Base-by-base conservation (phyloP, 768 basidiomycete species). In the Tulasnella sp. region DNA sequence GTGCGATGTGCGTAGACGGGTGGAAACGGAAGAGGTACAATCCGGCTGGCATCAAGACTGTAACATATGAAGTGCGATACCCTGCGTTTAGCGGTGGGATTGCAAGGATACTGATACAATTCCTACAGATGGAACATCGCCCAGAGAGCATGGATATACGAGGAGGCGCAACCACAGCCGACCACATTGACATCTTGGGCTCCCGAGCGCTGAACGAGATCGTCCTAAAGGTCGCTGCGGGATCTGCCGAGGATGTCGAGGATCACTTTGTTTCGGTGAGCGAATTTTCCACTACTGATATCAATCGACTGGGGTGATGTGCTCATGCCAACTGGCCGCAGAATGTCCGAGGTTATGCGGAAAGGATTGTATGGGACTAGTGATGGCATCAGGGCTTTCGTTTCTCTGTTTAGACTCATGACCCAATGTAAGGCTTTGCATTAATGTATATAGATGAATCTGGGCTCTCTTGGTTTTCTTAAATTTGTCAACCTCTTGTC, bases 1-100 rank as follows among this genome's bases (percentile, higher is more conserved):
- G 92, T 15, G 82, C 87, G n/a, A 96, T 98, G 92, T 97, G 94
- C 66, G 84, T 87, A 10, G 90, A 92, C 67, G 94, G 93, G 5
- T 96, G 93, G 94, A 87, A 87, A 70, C 76, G 83, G 59, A 78
- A 78, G 62, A 75, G 83, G 55, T 97, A 91, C 90, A 98, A 97
- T 70, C 94, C 94, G 0, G 85, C 81, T 11, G 78, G 85, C n/a
- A 91, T 96, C 67, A 78, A 81, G 65, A 73, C 97, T 49, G 81
- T 83, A 24, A 94, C 92, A 15, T 81, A 92, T 58, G 91, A 93
- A 80, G 87, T 92, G 65, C 63, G 5, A 15, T 38, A 15, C 74
- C 64, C 4, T 45, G 12, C 49, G n/a, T n/a, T n/a, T n/a, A n/a
- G n/a, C n/a, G n/a, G 34, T 11, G 9, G 19, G 53, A 21, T 49